A percentile compares a stretch with the other conserved stretches of the same genome.
Conservation (phyloP, 352 stramenopile species). For the Pythium dissotocum region DNA sequence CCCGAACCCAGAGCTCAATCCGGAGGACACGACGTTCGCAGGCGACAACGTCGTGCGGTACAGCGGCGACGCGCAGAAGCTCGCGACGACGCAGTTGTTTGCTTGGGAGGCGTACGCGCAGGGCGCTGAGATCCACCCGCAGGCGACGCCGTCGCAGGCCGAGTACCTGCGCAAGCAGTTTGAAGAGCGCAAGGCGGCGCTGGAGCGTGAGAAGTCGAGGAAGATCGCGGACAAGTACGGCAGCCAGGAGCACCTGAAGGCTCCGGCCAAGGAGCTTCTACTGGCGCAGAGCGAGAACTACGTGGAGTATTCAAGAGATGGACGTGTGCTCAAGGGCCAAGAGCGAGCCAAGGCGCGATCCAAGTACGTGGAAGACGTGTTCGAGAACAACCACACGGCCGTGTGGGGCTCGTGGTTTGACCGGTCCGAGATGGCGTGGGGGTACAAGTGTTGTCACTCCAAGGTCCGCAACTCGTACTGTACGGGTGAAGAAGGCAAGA, state of each 20-base stretch:
- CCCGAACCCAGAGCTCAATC: conserved; percentile 94
- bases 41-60: conserved; percentile 96
- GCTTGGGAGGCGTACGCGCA: conserved; percentile 94
- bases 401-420: conserved; percentile 99
- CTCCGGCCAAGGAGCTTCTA: conserved; percentile 73
- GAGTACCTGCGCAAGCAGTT: conserved; percentile 96
- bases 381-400: conserved; percentile 95
- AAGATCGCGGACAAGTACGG: conserved; percentile 97
- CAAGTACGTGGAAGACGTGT: conserved; percentile 98
- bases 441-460: conserved; percentile 97
- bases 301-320: conserved; percentile 93
- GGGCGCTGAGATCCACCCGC: conserved; percentile 92
- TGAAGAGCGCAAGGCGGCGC: conserved; percentile 67
- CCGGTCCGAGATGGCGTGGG: conserved; percentile 92
- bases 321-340: conserved; percentile 82
- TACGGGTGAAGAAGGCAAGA: conserved; percentile 92
- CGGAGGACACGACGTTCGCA: conserved; percentile 92
- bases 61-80: conserved; percentile 91
- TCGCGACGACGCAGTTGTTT: conserved; percentile 95
- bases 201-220: conserved; percentile 66
- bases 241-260: conserved; percentile 90
- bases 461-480: conserved; percentile 95
- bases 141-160: conserved; percentile 96
- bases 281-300: conserved; percentile 91
- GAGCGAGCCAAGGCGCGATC: conserved; percentile 84